These are phyloP conservation scores for Chrysanthemum makinoi DNA, from an alignment of 129 eudicot genomes.

Conservation along the genomic window DNA sequence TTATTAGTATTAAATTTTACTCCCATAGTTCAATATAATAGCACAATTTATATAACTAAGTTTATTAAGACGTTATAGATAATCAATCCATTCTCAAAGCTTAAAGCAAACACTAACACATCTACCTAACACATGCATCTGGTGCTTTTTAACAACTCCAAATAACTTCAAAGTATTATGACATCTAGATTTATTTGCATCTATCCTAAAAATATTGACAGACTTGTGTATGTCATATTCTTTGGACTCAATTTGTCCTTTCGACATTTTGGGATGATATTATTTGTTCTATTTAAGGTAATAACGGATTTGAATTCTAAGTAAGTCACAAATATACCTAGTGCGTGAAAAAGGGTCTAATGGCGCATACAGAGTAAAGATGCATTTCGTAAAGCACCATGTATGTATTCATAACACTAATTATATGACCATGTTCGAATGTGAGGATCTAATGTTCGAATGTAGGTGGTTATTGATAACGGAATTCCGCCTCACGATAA, in stretches of 20 bases:
- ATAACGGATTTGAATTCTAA: not conserved
- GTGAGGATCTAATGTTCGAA: not conserved
- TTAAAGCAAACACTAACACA: constrained; percentile 16
- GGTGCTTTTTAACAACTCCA: constrained; percentile 21
- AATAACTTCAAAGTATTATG: not conserved
- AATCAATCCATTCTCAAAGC: constrained; percentile 8
- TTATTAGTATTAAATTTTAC: no score
- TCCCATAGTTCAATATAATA: no score
- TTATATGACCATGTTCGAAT: not conserved
- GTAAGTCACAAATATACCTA: not conserved
- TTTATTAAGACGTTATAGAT: not conserved
- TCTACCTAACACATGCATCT: constrained; percentile 12
- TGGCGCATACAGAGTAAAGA: constrained; percentile 26
- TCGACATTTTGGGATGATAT: not conserved
- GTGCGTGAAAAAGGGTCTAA: constrained; percentile 4
- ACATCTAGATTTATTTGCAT: no score
- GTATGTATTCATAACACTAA: constrained; percentile 1
- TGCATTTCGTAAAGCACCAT: constrained; percentile 38
- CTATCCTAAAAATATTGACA: no score
- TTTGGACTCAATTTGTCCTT: no score
- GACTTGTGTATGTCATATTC: no score
- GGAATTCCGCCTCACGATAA: constrained; percentile 57
- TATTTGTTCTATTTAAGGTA: not conserved
- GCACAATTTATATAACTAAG: no score
- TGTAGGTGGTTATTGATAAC: constrained; percentile 65